Evolutionary conservation across 2,329 filamentous ascomycete genomes (phyloP).

Genomic region (Pseudonectria buxi): DNA sequence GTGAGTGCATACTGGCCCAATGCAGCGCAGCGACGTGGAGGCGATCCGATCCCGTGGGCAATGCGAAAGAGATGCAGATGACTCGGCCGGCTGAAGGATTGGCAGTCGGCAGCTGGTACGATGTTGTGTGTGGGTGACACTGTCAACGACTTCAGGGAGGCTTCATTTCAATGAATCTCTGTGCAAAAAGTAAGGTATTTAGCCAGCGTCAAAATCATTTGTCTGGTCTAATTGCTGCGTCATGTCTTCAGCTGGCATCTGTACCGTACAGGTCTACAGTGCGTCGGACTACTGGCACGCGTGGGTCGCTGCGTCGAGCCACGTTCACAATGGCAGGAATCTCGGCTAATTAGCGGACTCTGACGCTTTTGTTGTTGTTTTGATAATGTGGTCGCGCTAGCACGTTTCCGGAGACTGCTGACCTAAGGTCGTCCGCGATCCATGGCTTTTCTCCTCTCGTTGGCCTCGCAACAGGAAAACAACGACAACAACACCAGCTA

Average conservation of each 20-base stretch:
- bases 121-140: too few species aligned
- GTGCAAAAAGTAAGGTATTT: too few species aligned
- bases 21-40: too few species aligned
- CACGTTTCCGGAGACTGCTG: conserved; percentile 11
- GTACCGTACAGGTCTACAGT: too few species aligned
- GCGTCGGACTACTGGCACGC: too few species aligned
- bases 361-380: background rate
- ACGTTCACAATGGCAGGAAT: conserved; percentile 11
- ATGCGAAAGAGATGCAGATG: conserved; percentile 11
- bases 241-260: too few species aligned
- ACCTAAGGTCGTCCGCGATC: conserved; percentile 14
- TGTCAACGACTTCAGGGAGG: too few species aligned
- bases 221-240: too few species aligned
- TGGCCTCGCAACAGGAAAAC: conserved; percentile 39
- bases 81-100: conserved; percentile 3
- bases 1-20: too few species aligned
- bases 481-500: conserved; percentile 33
- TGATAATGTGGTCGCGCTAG: conserved; percentile 3
- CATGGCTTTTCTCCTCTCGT: conserved; percentile 29
- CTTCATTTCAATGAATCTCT: too few species aligned
- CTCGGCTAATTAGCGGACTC: conserved; percentile 19
- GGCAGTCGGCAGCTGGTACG: conserved; percentile 9
- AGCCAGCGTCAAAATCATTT: too few species aligned
- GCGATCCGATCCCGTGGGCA: too few species aligned
- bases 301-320: background rate